phyloP scores from a whole-genome alignment of 75 land plant genomes.

The Picea glauca region DNA sequence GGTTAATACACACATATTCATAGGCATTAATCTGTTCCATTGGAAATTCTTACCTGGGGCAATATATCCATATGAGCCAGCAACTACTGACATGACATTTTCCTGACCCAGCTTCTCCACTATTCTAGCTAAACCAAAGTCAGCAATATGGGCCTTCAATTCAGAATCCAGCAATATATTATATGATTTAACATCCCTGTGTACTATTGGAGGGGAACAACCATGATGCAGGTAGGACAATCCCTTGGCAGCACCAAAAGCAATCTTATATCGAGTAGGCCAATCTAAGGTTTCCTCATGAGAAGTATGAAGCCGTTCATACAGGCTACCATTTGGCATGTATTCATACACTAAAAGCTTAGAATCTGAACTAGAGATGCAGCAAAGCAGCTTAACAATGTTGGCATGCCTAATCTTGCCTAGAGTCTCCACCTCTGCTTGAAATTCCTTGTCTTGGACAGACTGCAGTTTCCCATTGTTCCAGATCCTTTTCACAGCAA shows the following conservation, averaged over 20 bases:
- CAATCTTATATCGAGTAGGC: conserved; percentile 45
- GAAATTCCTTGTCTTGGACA: conserved; percentile 38
- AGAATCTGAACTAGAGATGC: conserved; percentile 50
- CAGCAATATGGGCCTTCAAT: conserved; percentile 49
- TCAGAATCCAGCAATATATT: conserved; percentile 58
- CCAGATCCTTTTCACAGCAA: conserved; percentile 56
- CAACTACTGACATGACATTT: conserved; percentile 48
- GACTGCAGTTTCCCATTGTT: conserved; percentile 6
- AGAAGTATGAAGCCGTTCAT: conserved; percentile 55
- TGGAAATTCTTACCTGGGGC: conserved; percentile 10
- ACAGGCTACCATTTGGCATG: conserved; percentile 54
- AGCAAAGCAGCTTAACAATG: conserved; percentile 78
- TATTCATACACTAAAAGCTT: conserved; percentile 46
- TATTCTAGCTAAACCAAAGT: conserved; percentile 63
- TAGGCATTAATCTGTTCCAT: not conserved
- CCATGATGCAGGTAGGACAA: conserved; percentile 73
- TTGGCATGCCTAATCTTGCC: conserved; percentile 63
- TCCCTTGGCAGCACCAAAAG: conserved; percentile 56
- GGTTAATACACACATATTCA: not conserved
- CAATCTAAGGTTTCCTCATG: conserved; percentile 36
- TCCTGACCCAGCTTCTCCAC: conserved; percentile 33
- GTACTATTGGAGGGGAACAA: conserved; percentile 52
- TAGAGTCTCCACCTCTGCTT: conserved; percentile 53
- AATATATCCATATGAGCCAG: conserved; percentile 71
- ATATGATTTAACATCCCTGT: conserved; percentile 70